Base-by-base conservation (phyloP, 495 filamentous ascomycete species). In the Tetracladium marchalianum region DNA sequence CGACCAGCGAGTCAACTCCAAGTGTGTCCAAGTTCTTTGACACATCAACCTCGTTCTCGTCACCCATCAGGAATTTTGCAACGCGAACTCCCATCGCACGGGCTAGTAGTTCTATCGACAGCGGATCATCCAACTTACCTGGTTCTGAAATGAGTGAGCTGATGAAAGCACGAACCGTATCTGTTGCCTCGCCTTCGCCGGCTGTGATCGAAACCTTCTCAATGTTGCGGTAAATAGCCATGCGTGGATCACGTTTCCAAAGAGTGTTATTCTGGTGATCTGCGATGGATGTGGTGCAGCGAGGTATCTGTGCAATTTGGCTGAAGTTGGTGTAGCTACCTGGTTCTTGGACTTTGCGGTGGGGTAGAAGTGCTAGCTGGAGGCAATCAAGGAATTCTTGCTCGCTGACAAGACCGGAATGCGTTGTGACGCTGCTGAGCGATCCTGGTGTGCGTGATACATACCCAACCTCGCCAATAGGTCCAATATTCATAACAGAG, bases 1-100 rank as follows among this genome's bases (percentile, higher is more conserved):
- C 76, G 32, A 75, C 58, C n/a, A 81, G 57, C 0, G 68, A 75
- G 47, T 81, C 76, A 1, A 81, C 58, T 2, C 76, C 75, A 42
- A 72, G 68, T 13, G 56, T 51, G 0, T 57, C 46, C 2, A 73
- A 53, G 11, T 63, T 54, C 32, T 59, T 47, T 5, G 52, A 49
- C 1, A 60, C 51, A 39, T 71, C 61, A 1, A 73, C 36, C 2
- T 72, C 70, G 2, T 67, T 66, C 7, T 63, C 54, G 8, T 65
- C 54, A 10, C 66, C 63, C 11, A 66, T 53, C 13, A 70, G 58
- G n/a, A 68, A 53, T 9, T 54, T 57, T 37, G 50, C 62, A 1
- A 71, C 44, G 56, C 50, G 64, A 19, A 36, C 43, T 0, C 59
- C 62, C 12, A 67, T 65, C 50, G 63, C 61, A 0, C 18, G 16